Conservation (phyloP, 345 rosid species). For the Euphorbia tirucalli region DNA sequence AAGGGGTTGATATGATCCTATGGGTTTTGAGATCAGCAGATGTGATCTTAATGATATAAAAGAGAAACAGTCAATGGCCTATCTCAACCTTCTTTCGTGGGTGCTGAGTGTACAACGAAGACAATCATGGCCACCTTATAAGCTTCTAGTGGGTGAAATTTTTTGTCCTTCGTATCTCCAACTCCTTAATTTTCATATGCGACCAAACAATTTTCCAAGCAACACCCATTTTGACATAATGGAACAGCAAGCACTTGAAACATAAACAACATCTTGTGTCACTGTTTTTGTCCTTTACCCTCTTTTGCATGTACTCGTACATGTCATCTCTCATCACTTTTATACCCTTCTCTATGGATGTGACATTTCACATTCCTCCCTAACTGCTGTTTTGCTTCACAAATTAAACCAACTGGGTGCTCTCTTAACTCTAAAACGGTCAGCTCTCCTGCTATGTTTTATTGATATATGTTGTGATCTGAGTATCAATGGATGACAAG, state of each 20-base stretch:
- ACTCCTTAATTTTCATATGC: constrained; percentile 18
- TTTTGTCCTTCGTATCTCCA: constrained; percentile 11
- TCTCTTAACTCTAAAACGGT: no score
- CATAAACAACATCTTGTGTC: constrained; percentile 31
- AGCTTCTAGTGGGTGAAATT: constrained; percentile 16
- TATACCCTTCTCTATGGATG: constrained; percentile 28
- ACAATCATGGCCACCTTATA: constrained; percentile 32
- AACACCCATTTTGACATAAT: constrained; percentile 28
- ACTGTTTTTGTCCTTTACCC: constrained; percentile 23
- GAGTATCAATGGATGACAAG: no score
- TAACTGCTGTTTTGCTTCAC: constrained; percentile 21
- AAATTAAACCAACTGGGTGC: constrained; percentile 2
- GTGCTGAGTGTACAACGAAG: constrained; percentile 59
- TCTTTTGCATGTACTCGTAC: constrained; percentile 18
- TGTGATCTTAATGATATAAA: constrained; percentile 37
- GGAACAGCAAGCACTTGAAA: constrained; percentile 40
- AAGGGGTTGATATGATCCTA: constrained; percentile 19
- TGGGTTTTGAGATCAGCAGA: constrained; percentile 30
- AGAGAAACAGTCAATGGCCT: constrained; percentile 23
- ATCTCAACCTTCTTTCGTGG: constrained; percentile 53
- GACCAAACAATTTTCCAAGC: constrained; percentile 19
- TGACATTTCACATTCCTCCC: constrained; percentile 27
- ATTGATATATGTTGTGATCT: no score
- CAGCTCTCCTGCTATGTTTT: no score
- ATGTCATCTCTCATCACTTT: constrained; percentile 15